Percentiles rank a stretch among this genome's conserved stretches.
Conservation (phyloP, 345 rosid species). For the Arabis hirsuta region DNA sequence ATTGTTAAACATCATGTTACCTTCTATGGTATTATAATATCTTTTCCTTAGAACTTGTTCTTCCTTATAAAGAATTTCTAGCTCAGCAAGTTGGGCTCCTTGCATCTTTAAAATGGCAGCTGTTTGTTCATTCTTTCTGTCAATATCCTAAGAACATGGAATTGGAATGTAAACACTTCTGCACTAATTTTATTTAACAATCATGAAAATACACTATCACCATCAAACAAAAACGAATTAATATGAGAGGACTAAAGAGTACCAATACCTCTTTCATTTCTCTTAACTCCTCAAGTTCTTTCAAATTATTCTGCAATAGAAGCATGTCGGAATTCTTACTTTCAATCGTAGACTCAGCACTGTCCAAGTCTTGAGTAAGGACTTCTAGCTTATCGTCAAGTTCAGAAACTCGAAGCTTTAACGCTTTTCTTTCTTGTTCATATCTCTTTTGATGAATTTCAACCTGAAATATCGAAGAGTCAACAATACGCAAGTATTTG, state of each 20-base stretch:
- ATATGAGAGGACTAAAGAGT: constrained; percentile 5
- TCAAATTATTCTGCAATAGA: constrained; percentile 65
- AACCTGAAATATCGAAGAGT: constrained; percentile 48
- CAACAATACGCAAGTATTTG: constrained; percentile 23
- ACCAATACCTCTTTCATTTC: constrained; percentile 90
- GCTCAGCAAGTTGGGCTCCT: constrained; percentile 86
- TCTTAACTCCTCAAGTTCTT: constrained; percentile 88
- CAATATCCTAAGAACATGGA: constrained; percentile 71
- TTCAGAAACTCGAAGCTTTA: constrained; percentile 64
- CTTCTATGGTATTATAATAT: constrained; percentile 93
- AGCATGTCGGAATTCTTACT: constrained; percentile 57
- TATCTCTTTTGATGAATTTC: constrained; percentile 56
- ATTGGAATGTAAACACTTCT: constrained; percentile 14
- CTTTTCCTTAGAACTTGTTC: constrained; percentile 88
- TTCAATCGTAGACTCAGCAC: constrained; percentile 58
- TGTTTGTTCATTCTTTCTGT: constrained; percentile 95
- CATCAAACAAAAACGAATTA: no score
- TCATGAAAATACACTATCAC: not conserved
- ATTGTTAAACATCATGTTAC: constrained; percentile 44
- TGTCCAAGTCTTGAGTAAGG: constrained; percentile 57
- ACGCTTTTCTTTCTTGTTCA: constrained; percentile 69
- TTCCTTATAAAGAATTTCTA: constrained; percentile 85
- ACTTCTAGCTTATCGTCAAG: constrained; percentile 69
- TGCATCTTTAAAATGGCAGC: constrained; percentile 97
- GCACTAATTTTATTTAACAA: not conserved